These are phyloP conservation scores for Lactarius psammicola DNA, from an alignment of 768 basidiomycete species.

Conservation along the genomic window DNA sequence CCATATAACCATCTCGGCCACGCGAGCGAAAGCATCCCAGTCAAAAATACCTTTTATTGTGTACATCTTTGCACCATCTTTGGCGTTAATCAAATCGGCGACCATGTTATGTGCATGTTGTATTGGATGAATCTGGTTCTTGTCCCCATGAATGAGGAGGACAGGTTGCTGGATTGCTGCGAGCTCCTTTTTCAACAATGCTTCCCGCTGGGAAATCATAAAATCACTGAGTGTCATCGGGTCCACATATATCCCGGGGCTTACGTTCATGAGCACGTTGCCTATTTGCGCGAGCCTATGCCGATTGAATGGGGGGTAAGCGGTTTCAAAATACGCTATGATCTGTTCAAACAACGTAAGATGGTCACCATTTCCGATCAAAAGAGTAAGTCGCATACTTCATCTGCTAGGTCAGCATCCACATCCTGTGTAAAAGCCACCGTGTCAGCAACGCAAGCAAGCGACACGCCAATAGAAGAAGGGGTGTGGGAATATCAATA, in stretches of 20 bases:
- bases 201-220: constrained; percentile 11
- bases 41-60: constrained; percentile 18
- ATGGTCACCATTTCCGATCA: neutral
- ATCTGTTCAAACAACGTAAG: constrained; percentile 18
- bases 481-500: neutral
- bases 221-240: neutral
- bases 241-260: neutral
- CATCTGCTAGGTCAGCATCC: constrained; percentile 18
- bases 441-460: neutral
- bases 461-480: neutral
- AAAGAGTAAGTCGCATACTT: constrained; percentile 1
- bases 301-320: constrained; percentile 29
- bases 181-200: constrained; percentile 19
- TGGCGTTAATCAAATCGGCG: constrained; percentile 18
- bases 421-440: constrained; percentile 10
- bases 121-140: constrained; percentile 27
- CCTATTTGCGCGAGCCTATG: constrained; percentile 20
- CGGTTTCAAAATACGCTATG: constrained; percentile 28
- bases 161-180: constrained; percentile 24
- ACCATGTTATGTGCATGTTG: constrained; percentile 24
- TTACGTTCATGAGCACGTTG: constrained; percentile 26
- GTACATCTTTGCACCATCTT: constrained; percentile 21
- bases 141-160: constrained; percentile 27
- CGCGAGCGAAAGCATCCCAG: neutral
- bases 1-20: neutral